Evolutionary conservation across 1,284 basidiomycete species (phyloP).

Genomic region (Porodaedalea pini): DNA sequence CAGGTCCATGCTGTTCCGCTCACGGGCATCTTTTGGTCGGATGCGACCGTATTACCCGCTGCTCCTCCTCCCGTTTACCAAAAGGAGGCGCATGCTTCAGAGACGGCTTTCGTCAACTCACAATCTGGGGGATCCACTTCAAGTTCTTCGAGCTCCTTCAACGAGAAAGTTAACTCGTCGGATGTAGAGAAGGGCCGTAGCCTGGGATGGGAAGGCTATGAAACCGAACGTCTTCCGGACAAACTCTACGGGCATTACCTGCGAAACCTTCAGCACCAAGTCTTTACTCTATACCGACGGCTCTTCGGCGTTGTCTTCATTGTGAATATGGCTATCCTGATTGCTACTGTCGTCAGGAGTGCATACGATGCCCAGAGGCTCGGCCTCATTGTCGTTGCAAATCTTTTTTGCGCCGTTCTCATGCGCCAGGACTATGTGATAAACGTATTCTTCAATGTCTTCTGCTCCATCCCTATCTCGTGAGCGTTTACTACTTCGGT

Average conservation of each 20-base stretch:
- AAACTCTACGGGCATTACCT: slow-evolving; percentile 45
- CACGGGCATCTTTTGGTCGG: slow-evolving; percentile 10
- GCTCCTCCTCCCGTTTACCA: slow-evolving; percentile 20
- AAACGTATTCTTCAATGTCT: slow-evolving; percentile 52
- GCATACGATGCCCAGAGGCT: slow-evolving; percentile 43
- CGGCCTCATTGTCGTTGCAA: slow-evolving; percentile 47
- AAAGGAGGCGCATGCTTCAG: slow-evolving; percentile 7
- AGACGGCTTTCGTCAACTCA: not conserved
- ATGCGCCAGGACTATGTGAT: slow-evolving; percentile 62
- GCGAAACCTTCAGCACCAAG: slow-evolving; percentile 50
- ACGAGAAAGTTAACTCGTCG: slow-evolving; percentile 24
- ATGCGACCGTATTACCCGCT: slow-evolving; percentile 1
- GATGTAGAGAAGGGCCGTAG: slow-evolving; percentile 29
- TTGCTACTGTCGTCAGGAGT: slow-evolving; percentile 40
- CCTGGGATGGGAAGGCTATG: slow-evolving; percentile 46
- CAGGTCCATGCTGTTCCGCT: not conserved
- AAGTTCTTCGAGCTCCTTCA: slow-evolving; percentile 9
- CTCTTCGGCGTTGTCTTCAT: slow-evolving; percentile 56
- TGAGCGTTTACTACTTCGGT: slow-evolving; percentile 28
- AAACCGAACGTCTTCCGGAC: slow-evolving; percentile 46
- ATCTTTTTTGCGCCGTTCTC: slow-evolving; percentile 53
- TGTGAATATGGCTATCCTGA: slow-evolving; percentile 50
- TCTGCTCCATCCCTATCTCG: slow-evolving; percentile 47
- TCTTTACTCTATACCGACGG: slow-evolving; percentile 54
- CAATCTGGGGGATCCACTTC: not conserved